Conservation (phyloP, 192 early-diverging fungal species). For the Entophlyctis luteolus region DNA sequence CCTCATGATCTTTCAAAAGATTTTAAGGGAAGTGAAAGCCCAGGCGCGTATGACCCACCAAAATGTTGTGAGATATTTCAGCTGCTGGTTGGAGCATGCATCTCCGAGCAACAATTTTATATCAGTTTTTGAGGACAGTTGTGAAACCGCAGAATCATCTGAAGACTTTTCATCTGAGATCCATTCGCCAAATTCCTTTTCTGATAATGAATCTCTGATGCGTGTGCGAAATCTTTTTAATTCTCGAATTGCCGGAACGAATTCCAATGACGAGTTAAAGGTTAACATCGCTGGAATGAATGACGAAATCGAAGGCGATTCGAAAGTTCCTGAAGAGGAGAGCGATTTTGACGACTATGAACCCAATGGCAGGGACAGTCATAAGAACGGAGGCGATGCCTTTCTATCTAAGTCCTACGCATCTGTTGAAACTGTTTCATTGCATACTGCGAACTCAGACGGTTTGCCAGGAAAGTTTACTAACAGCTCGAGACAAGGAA, state of each 20-base stretch:
- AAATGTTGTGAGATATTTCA: slow-evolving; percentile 91
- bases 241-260: neutral
- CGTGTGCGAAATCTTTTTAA: too few species aligned
- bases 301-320: slow-evolving; percentile 24
- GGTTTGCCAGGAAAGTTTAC: too few species aligned
- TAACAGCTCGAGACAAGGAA: too few species aligned
- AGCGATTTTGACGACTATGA: slow-evolving; percentile 29
- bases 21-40: slow-evolving; percentile 86
- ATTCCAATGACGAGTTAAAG: neutral
- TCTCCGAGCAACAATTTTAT: slow-evolving; percentile 23
- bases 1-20: slow-evolving; percentile 51
- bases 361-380: slow-evolving; percentile 2
- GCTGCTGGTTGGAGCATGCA: slow-evolving; percentile 82
- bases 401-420: neutral
- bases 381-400: neutral
- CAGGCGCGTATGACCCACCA: slow-evolving; percentile 79
- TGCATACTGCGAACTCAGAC: slow-evolving; percentile 6
- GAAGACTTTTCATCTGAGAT: slow-evolving; percentile 12
- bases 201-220: too few species aligned
- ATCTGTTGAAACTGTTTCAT: neutral
- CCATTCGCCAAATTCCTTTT: too few species aligned
- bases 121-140: slow-evolving; percentile 3
- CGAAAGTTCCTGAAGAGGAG: too few species aligned
- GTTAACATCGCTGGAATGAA: neutral
- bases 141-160: slow-evolving; percentile 9